Base-by-base conservation (phyloP, 2,329 filamentous ascomycete genomes). In the Penicillium sp. region DNA sequence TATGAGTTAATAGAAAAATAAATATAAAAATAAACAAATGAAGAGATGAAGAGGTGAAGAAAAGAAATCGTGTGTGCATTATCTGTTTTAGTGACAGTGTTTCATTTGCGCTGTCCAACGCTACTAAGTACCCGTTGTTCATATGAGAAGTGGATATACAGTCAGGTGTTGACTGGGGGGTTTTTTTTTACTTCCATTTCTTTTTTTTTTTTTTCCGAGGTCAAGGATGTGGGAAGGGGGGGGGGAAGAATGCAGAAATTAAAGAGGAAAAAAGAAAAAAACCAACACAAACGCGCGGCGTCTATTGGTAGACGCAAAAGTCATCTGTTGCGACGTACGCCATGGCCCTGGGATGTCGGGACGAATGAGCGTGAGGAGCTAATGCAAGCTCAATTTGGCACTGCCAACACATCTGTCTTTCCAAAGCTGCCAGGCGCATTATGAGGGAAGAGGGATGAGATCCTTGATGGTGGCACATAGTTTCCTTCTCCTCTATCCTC, bases 201-300 rank as follows among this genome's bases (percentile, higher is more conserved):
- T 3, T 23, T 23, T 31, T 13, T 42, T n/a, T 39, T 38, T 21
- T 45, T 38, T 6, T 23, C 29, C n/a, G n/a, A 29, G 21, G 21
- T 53, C 19, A 44, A 43, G 38, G 29, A 36, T 23, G 19, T 41
- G 17, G 27, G 31, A 45, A 33, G 41, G 23, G 23, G 36, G 36
- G 33, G 33, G 41, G 50, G 35, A 42, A 47, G 31, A 49, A 33
- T 48, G 47, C n/a, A 57, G 21, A 41, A 41, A 21, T 33, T 15
- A 48, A 48, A 47, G 43, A 53, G 41, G 41, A 7, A 51, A 50
- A 38, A 55, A n/a, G n/a, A n/a, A 57, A 58, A 63, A 62, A 66
- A 61, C 65, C 65, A 67, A 67, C 65, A 66, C 55, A 58, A 62
- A 65, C 58, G 65, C 62, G 55, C 59, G 31, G 61, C 62, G 61